Conservation (phyloP, 495 filamentous ascomycete species). For the Aspergillus sclerotiicarbonarius region DNA sequence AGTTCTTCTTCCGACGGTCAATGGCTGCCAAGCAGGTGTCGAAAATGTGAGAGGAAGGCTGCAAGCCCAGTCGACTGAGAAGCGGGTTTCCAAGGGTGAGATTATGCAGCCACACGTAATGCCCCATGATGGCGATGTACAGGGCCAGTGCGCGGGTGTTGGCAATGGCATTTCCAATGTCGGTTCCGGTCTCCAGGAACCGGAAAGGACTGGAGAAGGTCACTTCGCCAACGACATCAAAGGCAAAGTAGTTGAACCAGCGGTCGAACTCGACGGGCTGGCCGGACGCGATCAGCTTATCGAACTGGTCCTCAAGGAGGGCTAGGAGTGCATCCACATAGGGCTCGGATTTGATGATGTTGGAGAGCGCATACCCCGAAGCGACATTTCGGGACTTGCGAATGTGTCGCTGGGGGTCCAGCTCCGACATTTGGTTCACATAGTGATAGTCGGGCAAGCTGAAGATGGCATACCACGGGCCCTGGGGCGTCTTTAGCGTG, state of each 20-base stretch:
- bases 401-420: conserved; percentile 33
- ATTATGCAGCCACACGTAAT: conserved; percentile 39
- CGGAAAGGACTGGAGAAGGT: conserved; percentile 43
- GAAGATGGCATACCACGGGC: conserved; percentile 32
- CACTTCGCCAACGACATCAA: conserved; percentile 44
- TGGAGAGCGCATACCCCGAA: conserved; percentile 37
- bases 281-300: conserved; percentile 20
- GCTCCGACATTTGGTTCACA: conserved; percentile 44
- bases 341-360: conserved; percentile 38
- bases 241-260: conserved; percentile 50
- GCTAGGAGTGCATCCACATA: conserved; percentile 36
- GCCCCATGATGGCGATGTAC: conserved; percentile 37
- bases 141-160: conserved; percentile 37
- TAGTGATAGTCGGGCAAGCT: conserved; percentile 40
- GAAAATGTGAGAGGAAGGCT: conserved; percentile 42
- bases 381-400: conserved; percentile 34
- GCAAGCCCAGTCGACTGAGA: conserved; percentile 35
- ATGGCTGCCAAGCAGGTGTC: conserved; percentile 42
- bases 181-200: conserved; percentile 38
- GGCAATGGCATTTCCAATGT: conserved; percentile 43
- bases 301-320: conserved; percentile 29
- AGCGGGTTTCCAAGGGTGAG: conserved; percentile 43
- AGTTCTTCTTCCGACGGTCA: conserved; percentile 33
- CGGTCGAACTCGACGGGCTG: conserved; percentile 35
- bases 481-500: conserved; percentile 17